Evolutionary conservation across 164 flowering plant genomes (phyloP).

Genomic region (Hamamelis virginiana): DNA sequence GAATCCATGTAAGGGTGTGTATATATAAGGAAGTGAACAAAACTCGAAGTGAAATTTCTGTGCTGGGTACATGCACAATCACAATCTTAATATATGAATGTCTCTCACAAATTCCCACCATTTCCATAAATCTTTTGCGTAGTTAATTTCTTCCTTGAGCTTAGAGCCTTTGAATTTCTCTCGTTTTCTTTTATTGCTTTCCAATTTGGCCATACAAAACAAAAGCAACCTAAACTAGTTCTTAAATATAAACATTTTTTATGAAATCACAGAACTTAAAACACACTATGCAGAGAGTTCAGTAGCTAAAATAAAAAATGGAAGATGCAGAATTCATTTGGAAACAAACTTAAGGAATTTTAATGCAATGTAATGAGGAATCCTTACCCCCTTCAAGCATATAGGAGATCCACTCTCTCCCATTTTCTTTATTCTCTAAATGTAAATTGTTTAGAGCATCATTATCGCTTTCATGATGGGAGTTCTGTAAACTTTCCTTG

Average conservation of each 20-base stretch:
- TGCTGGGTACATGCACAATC: not conserved
- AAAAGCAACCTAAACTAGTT: not conserved
- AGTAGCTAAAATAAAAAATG: not conserved
- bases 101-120: not conserved
- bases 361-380: conserved; percentile 3
- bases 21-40: too few relatives aligned
- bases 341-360: not conserved
- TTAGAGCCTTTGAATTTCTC: not conserved
- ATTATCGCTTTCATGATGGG: conserved; percentile 17
- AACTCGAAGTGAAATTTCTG: too few relatives aligned
- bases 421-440: conserved; percentile 26
- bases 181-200: not conserved
- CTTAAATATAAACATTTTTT: not conserved
- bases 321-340: not conserved
- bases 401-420: conserved; percentile 31
- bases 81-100: not conserved
- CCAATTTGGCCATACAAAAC: not conserved
- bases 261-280: not conserved
- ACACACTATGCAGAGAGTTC: not conserved
- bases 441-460: conserved; percentile 13
- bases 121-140: not conserved
- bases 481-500: conserved; percentile 18
- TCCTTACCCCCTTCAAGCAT: conserved; percentile 41
- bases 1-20: too few relatives aligned
- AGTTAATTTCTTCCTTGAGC: not conserved